Evolutionary conservation across 345 rosid species (phyloP), one percentile per base, ranked within the genome.

Genomic region (Acer negundo): DNA sequence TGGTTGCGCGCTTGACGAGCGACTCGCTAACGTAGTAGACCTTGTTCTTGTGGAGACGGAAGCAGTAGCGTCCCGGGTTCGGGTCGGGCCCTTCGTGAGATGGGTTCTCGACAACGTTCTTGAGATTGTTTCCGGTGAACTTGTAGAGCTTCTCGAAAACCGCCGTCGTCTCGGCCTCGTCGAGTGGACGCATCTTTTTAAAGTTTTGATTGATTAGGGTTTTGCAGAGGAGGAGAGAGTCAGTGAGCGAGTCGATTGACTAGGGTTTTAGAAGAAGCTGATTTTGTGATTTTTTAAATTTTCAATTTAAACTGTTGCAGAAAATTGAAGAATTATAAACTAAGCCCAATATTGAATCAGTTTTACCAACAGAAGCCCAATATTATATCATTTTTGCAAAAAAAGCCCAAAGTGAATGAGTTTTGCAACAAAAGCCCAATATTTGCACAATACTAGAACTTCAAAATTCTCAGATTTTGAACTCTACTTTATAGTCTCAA

Each of bases 121-220:
- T 94, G 81, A 96, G 90, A 72, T 94, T 96, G 80, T 86, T 91
- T 51, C 97, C 98, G 0, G 92, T 89, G 90, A 96, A 96, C 67
- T 88, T 83, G 86, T 85, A 87, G 73, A 96, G 81, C 81, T 94
- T 96, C 80, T 91, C 93, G 86, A 96, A 94, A 15, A 96, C 98
- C 11, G 88, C 87, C 17, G 93, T 87, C 78, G 93, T 96, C 81
- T 96, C 99, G 22, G 64, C 84, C 85, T 96, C 98, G 79, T 94
- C 99, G 20, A 96, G 86, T 4, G 99, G 90, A 44, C 97, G 84
- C 94, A 91, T 94, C 70, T 80, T 88, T 49, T 49, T 35, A 3
- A 42, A 26, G 20, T 13, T 26, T 64, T 59, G 77, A 17, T 38
- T 35, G 44, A 10, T 22, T 59, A 58, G 71, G 75, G 77, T 72